A percentile compares a stretch with the other conserved stretches of the same genome.
Evolutionary conservation across 2,329 filamentous ascomycete species (phyloP).

Genomic region (Pseudogymnoascus sp.): DNA sequence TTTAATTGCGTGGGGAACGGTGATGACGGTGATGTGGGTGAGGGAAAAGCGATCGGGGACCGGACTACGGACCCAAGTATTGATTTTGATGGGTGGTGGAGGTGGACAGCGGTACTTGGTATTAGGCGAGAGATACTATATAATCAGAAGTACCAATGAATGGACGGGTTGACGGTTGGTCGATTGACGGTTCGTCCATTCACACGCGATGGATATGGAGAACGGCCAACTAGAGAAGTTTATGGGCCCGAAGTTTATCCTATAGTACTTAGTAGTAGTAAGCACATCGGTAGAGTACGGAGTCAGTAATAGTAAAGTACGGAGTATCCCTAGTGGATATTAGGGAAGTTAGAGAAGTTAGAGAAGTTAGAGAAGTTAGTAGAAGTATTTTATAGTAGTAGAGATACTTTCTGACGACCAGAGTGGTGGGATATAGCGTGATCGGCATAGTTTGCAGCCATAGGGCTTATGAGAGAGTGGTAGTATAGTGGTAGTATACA

Average conservation of each 20-base stretch:
- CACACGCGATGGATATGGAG: neutral
- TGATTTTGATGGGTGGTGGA: neutral
- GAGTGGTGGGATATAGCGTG: conserved; percentile 3
- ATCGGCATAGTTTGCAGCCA: neutral
- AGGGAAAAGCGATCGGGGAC: neutral
- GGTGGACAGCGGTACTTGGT: neutral
- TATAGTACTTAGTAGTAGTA: too few relatives aligned
- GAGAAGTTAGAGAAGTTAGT: neutral
- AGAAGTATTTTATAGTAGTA: neutral
- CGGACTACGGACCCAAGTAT: neutral
- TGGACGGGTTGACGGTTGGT: neutral
- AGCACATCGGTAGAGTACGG: too few relatives aligned
- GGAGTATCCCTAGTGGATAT: neutral
- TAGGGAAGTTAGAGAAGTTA: neutral
- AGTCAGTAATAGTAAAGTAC: neutral
- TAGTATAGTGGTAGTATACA: neutral
- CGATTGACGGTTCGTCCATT: neutral
- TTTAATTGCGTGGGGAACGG: neutral
- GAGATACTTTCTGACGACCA: neutral
- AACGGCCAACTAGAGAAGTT: neutral
- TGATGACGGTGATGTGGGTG: neutral
- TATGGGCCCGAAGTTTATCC: too few relatives aligned
- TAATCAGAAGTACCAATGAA: neutral
- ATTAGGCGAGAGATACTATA: neutral
- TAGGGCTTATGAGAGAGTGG: neutral